phyloP scores from a whole-genome alignment of 1,284 basidiomycete genomes.

The Neonothopanus nambi region DNA sequence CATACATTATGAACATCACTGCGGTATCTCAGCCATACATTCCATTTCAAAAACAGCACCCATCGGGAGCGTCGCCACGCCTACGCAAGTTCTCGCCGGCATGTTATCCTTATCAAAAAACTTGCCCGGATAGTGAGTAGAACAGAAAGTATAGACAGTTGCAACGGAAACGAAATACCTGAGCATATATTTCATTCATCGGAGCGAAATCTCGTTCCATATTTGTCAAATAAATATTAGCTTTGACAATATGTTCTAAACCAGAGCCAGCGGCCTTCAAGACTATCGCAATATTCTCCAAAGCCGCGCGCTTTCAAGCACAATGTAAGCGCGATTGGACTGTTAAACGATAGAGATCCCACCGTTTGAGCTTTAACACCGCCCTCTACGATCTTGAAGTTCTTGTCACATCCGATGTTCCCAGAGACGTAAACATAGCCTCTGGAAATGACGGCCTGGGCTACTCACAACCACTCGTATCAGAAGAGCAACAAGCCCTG shows the following conservation, averaged over 20 bases:
- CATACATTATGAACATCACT: not conserved
- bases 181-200: constrained; percentile 56
- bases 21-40: constrained; percentile 53
- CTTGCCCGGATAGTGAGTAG: constrained; percentile 36
- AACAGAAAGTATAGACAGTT: not conserved
- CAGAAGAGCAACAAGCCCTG: not conserved
- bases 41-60: constrained; percentile 69
- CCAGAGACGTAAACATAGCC: constrained; percentile 60
- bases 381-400: constrained; percentile 52
- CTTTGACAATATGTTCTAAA: constrained; percentile 61
- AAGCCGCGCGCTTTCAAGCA: constrained; percentile 44
- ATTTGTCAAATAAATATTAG: constrained; percentile 58
- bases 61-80: constrained; percentile 58
- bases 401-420: constrained; percentile 53
- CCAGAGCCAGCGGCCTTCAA: constrained; percentile 62
- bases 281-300: constrained; percentile 59
- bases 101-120: constrained; percentile 51
- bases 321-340: not conserved
- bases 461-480: constrained; percentile 23
- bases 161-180: constrained; percentile 32
- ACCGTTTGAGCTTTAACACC: constrained; percentile 56
- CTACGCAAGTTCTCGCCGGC: constrained; percentile 68
- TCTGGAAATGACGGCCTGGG: constrained; percentile 53
- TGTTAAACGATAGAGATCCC: constrained; percentile 18
- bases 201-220: constrained; percentile 48